Percentiles rank a stretch among this genome's conserved stretches.
These are phyloP conservation scores for Cryptococcus amylolentus DNA, from an alignment of 1,284 basidiomycete species.

Conservation along the genomic window DNA sequence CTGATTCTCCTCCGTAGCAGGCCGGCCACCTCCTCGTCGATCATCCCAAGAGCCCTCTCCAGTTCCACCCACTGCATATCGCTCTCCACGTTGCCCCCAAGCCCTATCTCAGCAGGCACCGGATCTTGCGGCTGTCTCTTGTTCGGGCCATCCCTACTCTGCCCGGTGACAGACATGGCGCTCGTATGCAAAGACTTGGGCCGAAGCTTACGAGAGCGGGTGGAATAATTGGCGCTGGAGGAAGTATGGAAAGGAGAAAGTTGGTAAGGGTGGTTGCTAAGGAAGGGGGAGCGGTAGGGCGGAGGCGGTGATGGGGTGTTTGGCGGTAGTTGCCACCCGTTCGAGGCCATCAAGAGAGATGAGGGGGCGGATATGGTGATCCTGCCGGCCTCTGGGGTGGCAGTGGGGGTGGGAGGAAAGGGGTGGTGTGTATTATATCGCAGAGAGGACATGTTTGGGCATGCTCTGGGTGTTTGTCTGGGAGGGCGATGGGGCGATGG, in stretches of 20 bases:
- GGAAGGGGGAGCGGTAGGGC: background rate
- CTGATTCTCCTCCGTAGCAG: background rate
- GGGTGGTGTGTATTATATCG: too few relatives aligned
- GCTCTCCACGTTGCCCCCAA: background rate
- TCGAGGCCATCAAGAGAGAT: background rate
- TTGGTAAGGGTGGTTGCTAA: background rate
- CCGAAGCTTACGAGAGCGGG: background rate
- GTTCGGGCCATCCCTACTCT: background rate
- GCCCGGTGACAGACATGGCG: background rate
- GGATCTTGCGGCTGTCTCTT: background rate
- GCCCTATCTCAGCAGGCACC: background rate
- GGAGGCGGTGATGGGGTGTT: slow-evolving; percentile 4
- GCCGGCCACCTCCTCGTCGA: background rate
- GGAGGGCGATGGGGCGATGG: too few relatives aligned
- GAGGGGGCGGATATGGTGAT: background rate
- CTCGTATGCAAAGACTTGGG: background rate
- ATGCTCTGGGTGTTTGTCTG: too few relatives aligned
- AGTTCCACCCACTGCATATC: background rate
- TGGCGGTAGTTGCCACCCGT: background rate
- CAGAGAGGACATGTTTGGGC: too few relatives aligned
- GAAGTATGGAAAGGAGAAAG: background rate
- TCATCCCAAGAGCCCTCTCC: background rate
- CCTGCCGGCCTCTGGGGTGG: too few relatives aligned
- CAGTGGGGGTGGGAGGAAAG: too few relatives aligned
- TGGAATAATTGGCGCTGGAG: background rate